Evolutionary conservation across 495 filamentous ascomycete species (phyloP).

Genomic region (Saxophila tyrrhenica): DNA sequence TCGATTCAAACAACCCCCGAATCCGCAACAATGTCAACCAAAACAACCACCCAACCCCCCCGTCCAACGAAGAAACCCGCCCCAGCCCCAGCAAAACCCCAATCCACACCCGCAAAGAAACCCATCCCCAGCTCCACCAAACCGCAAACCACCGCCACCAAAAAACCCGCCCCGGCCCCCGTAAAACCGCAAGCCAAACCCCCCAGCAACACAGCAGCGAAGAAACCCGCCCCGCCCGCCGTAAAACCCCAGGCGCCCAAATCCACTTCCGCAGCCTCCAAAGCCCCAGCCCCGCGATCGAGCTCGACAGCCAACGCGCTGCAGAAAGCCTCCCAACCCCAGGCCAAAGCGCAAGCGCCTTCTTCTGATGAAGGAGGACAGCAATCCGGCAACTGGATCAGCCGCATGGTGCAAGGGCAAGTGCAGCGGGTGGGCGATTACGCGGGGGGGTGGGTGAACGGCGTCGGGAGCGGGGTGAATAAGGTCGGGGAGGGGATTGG

Average conservation of each 20-base stretch:
- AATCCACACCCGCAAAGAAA: slow-evolving; percentile 4
- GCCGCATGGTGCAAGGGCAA: slow-evolving; percentile 21
- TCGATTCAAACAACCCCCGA: too few species aligned
- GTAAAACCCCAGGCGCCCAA: not conserved
- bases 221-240: not conserved
- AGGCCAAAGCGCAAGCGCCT: not conserved
- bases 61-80: slow-evolving; percentile 7
- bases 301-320: not conserved
- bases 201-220: not conserved
- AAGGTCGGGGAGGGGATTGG: slow-evolving; percentile 33
- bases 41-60: not conserved
- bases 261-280: not conserved
- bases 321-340: not conserved
- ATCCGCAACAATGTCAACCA: slow-evolving; percentile 6
- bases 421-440: slow-evolving; percentile 28
- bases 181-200: not conserved
- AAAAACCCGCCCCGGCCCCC: not conserved
- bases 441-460: slow-evolving; percentile 26
- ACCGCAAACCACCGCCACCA: slow-evolving; percentile 1
- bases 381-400: slow-evolving; percentile 30
- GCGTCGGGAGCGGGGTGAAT: slow-evolving; percentile 30
- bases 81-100: not conserved
- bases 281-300: not conserved
- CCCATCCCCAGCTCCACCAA: not conserved
- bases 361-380: not conserved